phyloP scores from a whole-genome alignment of 148 eudicot genomes.

The Persicaria tinctoria region DNA sequence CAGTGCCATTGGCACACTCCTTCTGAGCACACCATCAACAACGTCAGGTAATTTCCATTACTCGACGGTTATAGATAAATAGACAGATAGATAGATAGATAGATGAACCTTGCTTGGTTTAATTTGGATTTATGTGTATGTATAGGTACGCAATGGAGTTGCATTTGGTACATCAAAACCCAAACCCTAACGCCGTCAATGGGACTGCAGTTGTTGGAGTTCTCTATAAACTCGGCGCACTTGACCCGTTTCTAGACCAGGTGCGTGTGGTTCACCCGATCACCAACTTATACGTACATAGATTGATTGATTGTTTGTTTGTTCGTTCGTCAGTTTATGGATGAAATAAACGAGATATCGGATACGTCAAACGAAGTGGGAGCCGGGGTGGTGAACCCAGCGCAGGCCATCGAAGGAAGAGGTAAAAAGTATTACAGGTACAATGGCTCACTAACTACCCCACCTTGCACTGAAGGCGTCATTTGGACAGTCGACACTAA shows the following conservation, averaged over 20 bases:
- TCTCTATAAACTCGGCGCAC: slow-evolving; percentile 46
- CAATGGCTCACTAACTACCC: slow-evolving; percentile 67
- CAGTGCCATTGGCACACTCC: slow-evolving; percentile 76
- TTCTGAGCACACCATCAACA: slow-evolving; percentile 60
- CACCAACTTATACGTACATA: no score
- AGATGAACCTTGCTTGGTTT: neutral
- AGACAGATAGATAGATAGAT: neutral
- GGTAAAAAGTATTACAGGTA: slow-evolving; percentile 42
- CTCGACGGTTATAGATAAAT: neutral
- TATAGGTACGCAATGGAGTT: slow-evolving; percentile 49
- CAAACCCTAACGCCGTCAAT: slow-evolving; percentile 17
- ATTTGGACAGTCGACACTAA: slow-evolving; percentile 44
- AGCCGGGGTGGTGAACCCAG: slow-evolving; percentile 42
- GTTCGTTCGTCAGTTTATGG: slow-evolving; percentile 29
- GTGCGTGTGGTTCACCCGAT: neutral
- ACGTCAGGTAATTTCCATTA: slow-evolving; percentile 31
- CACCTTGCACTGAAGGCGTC: slow-evolving; percentile 82
- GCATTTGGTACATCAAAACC: slow-evolving; percentile 52
- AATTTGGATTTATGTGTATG: neutral
- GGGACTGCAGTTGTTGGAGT: slow-evolving; percentile 39
- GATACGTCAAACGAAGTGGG: slow-evolving; percentile 20
- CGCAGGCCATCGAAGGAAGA: slow-evolving; percentile 17
- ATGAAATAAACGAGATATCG: slow-evolving; percentile 27
- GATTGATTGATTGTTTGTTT: neutral
- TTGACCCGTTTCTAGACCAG: slow-evolving; percentile 41